These are phyloP conservation scores for Acanthamoeba sp. DNA, from an alignment of 208 protist genomes.

Conservation along the genomic window DNA sequence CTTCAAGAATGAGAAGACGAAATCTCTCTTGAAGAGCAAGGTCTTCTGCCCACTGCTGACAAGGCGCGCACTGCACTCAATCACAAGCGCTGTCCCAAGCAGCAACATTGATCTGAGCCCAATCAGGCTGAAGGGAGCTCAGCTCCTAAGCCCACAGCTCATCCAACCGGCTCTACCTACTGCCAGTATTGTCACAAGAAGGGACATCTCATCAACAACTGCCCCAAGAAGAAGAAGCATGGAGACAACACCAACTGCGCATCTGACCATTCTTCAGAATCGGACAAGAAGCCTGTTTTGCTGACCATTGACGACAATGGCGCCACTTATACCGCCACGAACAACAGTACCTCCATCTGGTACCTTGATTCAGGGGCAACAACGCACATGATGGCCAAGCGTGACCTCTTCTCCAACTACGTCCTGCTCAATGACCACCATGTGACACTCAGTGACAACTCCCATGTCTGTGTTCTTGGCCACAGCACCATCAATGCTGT, in stretches of 20 bases:
- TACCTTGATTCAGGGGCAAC: constrained; percentile 63
- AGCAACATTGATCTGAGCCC: background rate
- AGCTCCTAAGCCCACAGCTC: too few species aligned
- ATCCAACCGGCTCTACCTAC: background rate
- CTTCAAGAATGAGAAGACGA: constrained; percentile 3
- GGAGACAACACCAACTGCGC: background rate
- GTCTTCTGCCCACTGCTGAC: background rate
- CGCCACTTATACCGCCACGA: background rate
- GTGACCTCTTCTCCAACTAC: background rate
- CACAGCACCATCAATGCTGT: background rate
- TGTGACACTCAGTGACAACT: too few species aligned
- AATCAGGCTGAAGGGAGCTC: too few species aligned
- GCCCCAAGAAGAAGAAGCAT: background rate
- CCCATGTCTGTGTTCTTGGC: constrained; percentile 7
- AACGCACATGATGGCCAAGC: background rate
- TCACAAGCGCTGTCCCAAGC: background rate
- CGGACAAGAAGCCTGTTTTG: background rate
- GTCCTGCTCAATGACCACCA: background rate
- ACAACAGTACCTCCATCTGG: constrained; percentile 31
- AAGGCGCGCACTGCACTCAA: background rate
- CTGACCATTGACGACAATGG: background rate
- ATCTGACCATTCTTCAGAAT: too few species aligned
- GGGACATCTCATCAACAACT: background rate
- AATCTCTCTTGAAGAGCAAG: constrained; percentile 26
- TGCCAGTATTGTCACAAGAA: constrained; percentile 1